phyloP scores from a whole-genome alignment of 1,139 yeast genomes.

The Arxiozyma slooffiae region DNA sequence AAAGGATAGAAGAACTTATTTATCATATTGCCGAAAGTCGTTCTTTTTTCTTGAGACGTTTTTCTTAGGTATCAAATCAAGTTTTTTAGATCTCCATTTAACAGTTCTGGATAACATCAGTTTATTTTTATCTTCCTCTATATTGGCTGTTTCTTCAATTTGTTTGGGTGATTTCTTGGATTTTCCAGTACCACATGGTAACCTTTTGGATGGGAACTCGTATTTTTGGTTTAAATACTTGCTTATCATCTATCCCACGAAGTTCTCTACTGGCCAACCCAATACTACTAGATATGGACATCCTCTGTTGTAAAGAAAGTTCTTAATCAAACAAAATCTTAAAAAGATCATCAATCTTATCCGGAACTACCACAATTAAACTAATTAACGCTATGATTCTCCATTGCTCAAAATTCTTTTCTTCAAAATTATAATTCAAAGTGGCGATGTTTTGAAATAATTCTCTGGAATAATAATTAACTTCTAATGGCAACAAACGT shows the following conservation, averaged over 20 bases:
- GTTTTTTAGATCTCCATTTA: constrained; percentile 30
- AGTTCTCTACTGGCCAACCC: constrained; percentile 57
- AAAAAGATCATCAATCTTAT: constrained; percentile 33
- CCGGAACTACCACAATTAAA: constrained; percentile 42
- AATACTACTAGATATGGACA: constrained; percentile 46
- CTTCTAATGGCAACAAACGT: constrained; percentile 29
- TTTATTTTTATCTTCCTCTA: not conserved
- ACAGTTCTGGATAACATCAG: constrained; percentile 6
- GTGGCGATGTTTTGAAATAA: constrained; percentile 39
- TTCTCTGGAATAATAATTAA: constrained; percentile 38
- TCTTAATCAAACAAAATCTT: constrained; percentile 48
- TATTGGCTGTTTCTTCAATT: not conserved
- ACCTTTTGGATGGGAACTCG: constrained; percentile 30
- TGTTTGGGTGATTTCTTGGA: not conserved
- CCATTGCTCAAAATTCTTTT: constrained; percentile 45
- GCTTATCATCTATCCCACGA: constrained; percentile 46
- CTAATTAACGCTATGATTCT: constrained; percentile 50
- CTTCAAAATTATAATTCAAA: constrained; percentile 40
- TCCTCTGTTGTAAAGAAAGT: constrained; percentile 56
- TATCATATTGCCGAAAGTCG: constrained; percentile 28
- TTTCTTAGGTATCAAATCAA: constrained; percentile 14
- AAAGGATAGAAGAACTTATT: constrained; percentile 33
- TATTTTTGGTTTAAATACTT: constrained; percentile 30
- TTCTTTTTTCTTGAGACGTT: constrained; percentile 13
- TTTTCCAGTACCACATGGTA: constrained; percentile 25